Evolutionary conservation across 352 stramenopile genomes (phyloP), one percentile per base, ranked within the genome.

Genomic region (Pythium sp.): DNA sequence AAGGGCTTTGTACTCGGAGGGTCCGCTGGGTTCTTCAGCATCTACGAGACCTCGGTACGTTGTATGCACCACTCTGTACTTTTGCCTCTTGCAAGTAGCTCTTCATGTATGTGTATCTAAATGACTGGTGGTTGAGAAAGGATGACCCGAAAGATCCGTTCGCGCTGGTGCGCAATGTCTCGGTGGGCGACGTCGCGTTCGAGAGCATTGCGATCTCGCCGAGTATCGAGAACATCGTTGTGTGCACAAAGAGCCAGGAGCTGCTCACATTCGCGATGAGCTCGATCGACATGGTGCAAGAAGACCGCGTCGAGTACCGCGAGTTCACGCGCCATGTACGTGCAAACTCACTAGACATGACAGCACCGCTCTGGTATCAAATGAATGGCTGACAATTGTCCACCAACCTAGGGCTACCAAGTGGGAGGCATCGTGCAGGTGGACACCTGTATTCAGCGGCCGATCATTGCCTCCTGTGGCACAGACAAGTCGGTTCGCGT

Each of bases 401-500:
- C 28, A 59, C 6, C n/a, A 26, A 11, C 9, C 22, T 32, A 94
- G 84, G 76, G 83, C 43, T 79, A 80, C 56, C 87, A 94, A 76
- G 60, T 81, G 1, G 84, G 87, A 3, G 68, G 73, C 0, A 73
- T 94, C 12, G 62, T 97, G 14, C 89, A 91, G 55, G 63, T 94
- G 2, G 89, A 97, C 62, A 74, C 85, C 0, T 96, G 92, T 69
- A 66, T 96, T 24, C 86, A 92, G 47, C 90, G 95, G 12, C 87
- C 87, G 9, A 79, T 97, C 28, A 26, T 98, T 3, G 90, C 78
- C 1, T 92, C 91, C 6, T 95, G 86, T 43, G 90, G 90, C 20
- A 72, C 80, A 0, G 92, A 98, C 73, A 89, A 90, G 51, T 94
- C 84, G 2, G 72, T 98, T 18, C 79, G 92, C 36, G 69, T 98